Conservation (phyloP, 2,329 filamentous ascomycete genomes). For the Helotiales sp. region DNA sequence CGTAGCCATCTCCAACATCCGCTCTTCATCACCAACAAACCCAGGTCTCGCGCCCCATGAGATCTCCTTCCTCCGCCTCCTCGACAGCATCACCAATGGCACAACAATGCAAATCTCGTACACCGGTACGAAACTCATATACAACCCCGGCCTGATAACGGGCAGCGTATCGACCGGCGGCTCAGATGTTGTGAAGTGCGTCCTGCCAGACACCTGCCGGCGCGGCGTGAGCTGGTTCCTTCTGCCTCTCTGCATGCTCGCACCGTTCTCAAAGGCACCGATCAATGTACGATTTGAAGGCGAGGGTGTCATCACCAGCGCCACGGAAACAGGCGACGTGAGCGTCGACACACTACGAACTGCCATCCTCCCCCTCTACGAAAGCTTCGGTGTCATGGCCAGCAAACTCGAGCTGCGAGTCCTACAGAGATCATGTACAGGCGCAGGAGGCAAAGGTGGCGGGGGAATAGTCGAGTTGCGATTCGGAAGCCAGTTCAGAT, state of each 20-base stretch:
- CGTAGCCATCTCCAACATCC: conserved; percentile 92
- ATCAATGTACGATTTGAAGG: conserved; percentile 91
- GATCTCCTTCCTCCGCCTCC: conserved; percentile 91
- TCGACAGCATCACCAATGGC: conserved; percentile 95
- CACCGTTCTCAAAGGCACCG: conserved; percentile 89
- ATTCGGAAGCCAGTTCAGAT: conserved; percentile 89
- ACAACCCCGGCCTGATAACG: conserved; percentile 89
- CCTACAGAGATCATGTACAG: conserved; percentile 77
- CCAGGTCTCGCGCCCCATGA: conserved; percentile 92
- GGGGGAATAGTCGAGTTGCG: conserved; percentile 92
- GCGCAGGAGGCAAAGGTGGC: conserved; percentile 75
- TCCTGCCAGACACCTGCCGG: conserved; percentile 75
- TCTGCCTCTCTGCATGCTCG: conserved; percentile 84
- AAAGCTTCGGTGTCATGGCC: conserved; percentile 81
- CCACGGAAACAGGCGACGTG: conserved; percentile 83
- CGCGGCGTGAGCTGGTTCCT: conserved; percentile 92
- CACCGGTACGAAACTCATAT: conserved; percentile 91
- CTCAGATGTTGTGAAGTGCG: conserved; percentile 77
- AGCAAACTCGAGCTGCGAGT: conserved; percentile 86
- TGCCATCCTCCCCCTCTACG: conserved; percentile 87
- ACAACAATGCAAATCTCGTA: conserved; percentile 94
- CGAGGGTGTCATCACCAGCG: conserved; percentile 88
- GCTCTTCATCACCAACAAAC: conserved; percentile 80
- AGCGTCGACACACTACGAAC: conserved; percentile 94
- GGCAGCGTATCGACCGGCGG: conserved; percentile 77